Evolutionary conservation across 371 early-diverging fungal genomes (phyloP), one percentile per base, ranked within the genome.

Genomic region (Mucor circinelloides): DNA sequence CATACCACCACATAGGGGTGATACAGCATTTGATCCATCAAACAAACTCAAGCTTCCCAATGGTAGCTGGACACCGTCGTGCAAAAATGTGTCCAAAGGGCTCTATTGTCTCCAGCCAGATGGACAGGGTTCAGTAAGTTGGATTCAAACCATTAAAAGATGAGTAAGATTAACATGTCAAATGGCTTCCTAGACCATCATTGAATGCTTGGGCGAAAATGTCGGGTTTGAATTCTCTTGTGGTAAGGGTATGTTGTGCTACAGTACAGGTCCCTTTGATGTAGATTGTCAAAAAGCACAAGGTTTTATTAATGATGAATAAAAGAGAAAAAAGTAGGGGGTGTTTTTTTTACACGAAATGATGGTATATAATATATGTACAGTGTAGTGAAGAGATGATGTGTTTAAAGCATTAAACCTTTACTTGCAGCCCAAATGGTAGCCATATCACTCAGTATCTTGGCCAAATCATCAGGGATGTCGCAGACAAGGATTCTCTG

Each of bases 401-500:
- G 19, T 44, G 19, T 34, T 70, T 58, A 71, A 48, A 74, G 28
- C 50, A 67, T 48, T 44, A 74, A 65, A 13, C 76, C 78, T 75
- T 78, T 79, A 36, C 63, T 56, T 4, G 70, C 63, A 0, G 81
- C 81, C 82, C 82, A 81, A 5, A 68, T 34, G 13, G 65, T 48
- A 1, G 77, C 77, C 58, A 75, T 40, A 21, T 70, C 61, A 23
- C 67, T 70, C 4, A 81, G 31, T 4, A 69, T 34, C 36, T 75
- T 63, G 1, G 75, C 73, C n/a, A 77, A 12, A 17, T 69, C 62
- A 40, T 81, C 77, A 21, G 79, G 72, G 10, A 81, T 71, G 54
- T 79, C 74, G 57, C 79, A 79, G 17, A 68, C 60, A n/a, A 81
- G 72, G 40, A 79, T 74, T 13, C 69, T 67, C 31, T 73, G 52